These are phyloP conservation scores for Nasturtium officinale DNA, from an alignment of 345 rosid genomes.

Conservation along the genomic window DNA sequence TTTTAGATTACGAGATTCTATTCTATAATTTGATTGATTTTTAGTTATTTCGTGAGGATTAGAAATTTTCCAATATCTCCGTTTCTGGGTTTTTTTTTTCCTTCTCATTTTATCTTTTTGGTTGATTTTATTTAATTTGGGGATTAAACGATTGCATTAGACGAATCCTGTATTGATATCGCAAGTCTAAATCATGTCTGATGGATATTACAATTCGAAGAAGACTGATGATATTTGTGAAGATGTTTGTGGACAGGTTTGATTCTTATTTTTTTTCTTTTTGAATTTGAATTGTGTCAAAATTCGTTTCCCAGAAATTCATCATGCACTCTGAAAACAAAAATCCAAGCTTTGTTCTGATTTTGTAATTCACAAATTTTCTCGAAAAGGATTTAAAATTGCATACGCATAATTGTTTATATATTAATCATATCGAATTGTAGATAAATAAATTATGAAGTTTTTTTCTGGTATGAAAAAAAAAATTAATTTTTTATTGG, in stretches of 20 bases:
- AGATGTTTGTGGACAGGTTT: constrained; percentile 82
- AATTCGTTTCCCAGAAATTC: not conserved
- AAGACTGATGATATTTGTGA: constrained; percentile 84
- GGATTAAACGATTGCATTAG: constrained; percentile 36
- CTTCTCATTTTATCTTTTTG: not conserved
- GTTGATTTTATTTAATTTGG: constrained; percentile 23
- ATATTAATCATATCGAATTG: not conserved
- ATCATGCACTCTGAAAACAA: not conserved
- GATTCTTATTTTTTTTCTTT: too few species aligned
- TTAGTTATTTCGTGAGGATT: not conserved
- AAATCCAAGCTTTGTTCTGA: not conserved
- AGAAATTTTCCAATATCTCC: not conserved
- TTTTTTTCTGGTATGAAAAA: not conserved
- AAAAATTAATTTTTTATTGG: not conserved
- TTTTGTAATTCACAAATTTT: not conserved
- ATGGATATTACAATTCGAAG: constrained; percentile 77
- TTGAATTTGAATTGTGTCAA: not conserved
- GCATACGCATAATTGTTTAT: not conserved
- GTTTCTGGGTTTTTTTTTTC: constrained; percentile 18
- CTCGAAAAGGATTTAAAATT: not conserved
- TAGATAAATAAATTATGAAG: not conserved
- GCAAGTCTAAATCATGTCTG: constrained; percentile 56
- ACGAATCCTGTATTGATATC: constrained; percentile 4
- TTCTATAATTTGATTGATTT: not conserved
- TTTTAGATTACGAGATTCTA: constrained; percentile 24